Conservation (phyloP, 1,139 yeast species). For the Sugiyamaella xylanicola region DNA sequence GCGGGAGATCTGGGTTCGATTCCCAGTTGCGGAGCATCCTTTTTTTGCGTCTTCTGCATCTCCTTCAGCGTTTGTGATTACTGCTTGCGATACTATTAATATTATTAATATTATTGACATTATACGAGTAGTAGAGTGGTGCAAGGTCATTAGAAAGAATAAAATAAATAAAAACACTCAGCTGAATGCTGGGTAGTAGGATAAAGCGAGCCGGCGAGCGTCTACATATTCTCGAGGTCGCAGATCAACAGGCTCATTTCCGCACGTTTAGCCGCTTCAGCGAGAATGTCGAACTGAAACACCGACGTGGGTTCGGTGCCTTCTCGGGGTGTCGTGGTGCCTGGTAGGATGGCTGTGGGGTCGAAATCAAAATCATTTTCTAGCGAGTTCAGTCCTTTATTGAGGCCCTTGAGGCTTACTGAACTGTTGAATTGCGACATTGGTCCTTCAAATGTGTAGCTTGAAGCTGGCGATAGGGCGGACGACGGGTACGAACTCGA, state of each 20-base stretch:
- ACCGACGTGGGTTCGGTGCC: slow-evolving; percentile 4
- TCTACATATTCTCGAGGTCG: slow-evolving; percentile 30
- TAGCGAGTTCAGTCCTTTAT: not conserved
- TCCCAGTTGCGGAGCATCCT: slow-evolving; percentile 12
- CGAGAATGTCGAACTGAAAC: slow-evolving; percentile 33
- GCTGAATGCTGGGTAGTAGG: no score
- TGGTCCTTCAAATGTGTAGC: slow-evolving; percentile 14
- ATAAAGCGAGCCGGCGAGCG: no score
- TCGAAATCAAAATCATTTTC: slow-evolving; percentile 5
- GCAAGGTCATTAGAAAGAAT: slow-evolving; percentile 8
- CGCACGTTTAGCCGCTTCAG: slow-evolving; percentile 40
- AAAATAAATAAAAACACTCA: no score
- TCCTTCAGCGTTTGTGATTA: no score
- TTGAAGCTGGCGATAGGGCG: slow-evolving; percentile 7
- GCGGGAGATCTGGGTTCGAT: slow-evolving; percentile 14
- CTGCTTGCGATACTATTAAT: no score
- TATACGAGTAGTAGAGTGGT: no score
- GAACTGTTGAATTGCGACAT: slow-evolving; percentile 13
- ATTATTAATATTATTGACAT: no score
- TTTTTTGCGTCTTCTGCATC: slow-evolving; percentile 3
- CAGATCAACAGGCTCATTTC: slow-evolving; percentile 36
- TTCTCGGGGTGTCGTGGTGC: slow-evolving; percentile 21
- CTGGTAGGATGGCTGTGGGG: slow-evolving; percentile 14
- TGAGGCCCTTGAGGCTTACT: slow-evolving; percentile 4
- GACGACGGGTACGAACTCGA: slow-evolving; percentile 4